These are phyloP conservation scores for Thermoascus crustaceus DNA, from an alignment of 2,329 filamentous ascomycete species.

Conservation along the genomic window DNA sequence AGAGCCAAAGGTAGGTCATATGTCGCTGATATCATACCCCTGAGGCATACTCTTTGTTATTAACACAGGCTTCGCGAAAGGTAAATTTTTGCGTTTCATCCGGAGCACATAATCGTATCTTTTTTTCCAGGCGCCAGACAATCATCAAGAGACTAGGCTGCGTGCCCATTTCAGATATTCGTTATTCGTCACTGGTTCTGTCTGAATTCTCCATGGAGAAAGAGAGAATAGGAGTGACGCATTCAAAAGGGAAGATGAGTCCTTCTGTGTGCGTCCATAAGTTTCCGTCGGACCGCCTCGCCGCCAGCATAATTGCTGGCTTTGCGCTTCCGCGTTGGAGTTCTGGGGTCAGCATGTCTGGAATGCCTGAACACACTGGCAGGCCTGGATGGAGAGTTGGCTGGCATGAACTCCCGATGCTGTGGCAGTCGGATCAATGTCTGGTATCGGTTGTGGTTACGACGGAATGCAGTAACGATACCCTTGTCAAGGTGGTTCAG, in stretches of 20 bases:
- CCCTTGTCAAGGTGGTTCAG: slow-evolving; percentile 62
- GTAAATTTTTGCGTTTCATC: background rate
- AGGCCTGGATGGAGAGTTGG: slow-evolving; percentile 34
- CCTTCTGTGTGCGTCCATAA: slow-evolving; percentile 35
- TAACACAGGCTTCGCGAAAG: background rate
- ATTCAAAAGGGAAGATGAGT: slow-evolving; percentile 29
- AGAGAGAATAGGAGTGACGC: background rate
- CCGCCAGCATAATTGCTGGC: slow-evolving; percentile 29
- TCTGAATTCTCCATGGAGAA: background rate
- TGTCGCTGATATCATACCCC: too few relatives aligned
- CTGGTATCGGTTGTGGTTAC: slow-evolving; percentile 45
- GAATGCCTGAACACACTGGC: slow-evolving; percentile 37
- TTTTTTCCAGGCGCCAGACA: background rate
- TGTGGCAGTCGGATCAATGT: slow-evolving; percentile 41
- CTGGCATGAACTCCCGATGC: slow-evolving; percentile 37
- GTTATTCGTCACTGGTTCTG: background rate
- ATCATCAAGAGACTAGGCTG: background rate
- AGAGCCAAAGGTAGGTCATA: too few relatives aligned
- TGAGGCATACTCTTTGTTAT: too few relatives aligned
- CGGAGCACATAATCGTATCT: background rate
- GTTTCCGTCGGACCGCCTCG: slow-evolving; percentile 36
- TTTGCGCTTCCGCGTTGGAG: slow-evolving; percentile 34
- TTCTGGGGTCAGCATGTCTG: slow-evolving; percentile 31
- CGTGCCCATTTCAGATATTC: background rate
- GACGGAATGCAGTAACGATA: slow-evolving; percentile 70